Evolutionary conservation across 2,329 filamentous ascomycete genomes (phyloP).

Genomic region (Exserohilum turcica): DNA sequence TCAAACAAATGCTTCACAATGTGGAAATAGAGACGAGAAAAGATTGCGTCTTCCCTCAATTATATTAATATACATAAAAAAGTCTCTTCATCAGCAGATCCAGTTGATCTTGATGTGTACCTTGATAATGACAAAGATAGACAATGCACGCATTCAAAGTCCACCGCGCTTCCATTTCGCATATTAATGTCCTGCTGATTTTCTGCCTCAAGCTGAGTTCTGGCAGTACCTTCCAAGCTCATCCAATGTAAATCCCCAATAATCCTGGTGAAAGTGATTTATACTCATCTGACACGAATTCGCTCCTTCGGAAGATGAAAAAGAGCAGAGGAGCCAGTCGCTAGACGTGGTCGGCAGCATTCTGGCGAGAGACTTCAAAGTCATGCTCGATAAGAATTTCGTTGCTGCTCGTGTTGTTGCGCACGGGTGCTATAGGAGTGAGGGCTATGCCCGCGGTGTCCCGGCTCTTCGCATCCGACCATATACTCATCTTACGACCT

Average conservation of each 20-base stretch:
- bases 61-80: neutral
- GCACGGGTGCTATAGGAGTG: slow-evolving; percentile 3
- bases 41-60: neutral
- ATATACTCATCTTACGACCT: slow-evolving; percentile 23
- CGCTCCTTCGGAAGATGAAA: too few species aligned
- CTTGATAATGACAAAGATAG: neutral
- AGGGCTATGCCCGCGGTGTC: slow-evolving; percentile 19
- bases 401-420: slow-evolving; percentile 13
- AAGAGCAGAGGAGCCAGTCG: neutral
- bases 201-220: neutral
- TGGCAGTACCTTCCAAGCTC: neutral
- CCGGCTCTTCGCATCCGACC: slow-evolving; percentile 23
- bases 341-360: slow-evolving; percentile 16
- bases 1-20: neutral
- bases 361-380: slow-evolving; percentile 26
- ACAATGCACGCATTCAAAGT: neutral
- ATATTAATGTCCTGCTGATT: neutral
- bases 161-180: neutral
- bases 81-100: neutral
- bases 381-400: slow-evolving; percentile 30
- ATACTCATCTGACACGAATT: neutral
- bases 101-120: neutral
- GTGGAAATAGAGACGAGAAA: neutral
- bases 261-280: neutral
- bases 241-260: neutral